Evolutionary conservation across 2,329 filamentous ascomycete genomes (phyloP).

Genomic region (Colletotrichum orbiculare): DNA sequence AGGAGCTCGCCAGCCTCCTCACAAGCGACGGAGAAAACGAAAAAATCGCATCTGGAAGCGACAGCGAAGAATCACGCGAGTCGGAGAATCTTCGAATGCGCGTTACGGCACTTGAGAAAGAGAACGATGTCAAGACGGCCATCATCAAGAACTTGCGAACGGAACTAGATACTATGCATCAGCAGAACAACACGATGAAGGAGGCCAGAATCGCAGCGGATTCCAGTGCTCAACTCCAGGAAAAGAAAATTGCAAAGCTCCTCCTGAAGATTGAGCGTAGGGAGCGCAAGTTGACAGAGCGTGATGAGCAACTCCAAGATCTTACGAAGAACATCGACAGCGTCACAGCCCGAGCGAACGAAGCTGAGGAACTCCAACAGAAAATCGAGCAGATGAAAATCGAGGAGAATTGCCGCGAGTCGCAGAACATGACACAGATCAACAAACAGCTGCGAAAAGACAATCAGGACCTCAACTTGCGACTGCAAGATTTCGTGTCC

Average conservation of each 20-base stretch:
- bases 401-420: not conserved
- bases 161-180: not conserved
- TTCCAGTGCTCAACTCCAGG: not conserved
- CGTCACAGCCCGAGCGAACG: too few species aligned
- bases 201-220: not conserved
- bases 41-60: not conserved
- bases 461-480: too few species aligned
- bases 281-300: too few species aligned
- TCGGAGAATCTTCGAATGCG: not conserved
- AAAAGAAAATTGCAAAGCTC: too few species aligned
- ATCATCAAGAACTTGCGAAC: not conserved
- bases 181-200: not conserved
- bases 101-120: not conserved
- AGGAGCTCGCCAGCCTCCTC: not conserved
- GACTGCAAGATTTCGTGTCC: too few species aligned
- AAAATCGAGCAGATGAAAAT: not conserved
- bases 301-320: too few species aligned
- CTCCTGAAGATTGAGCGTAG: too few species aligned
- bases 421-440: not conserved
- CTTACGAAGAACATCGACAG: too few species aligned
- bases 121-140: constrained; percentile 1
- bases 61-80: not conserved
- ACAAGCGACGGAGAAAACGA: not conserved
- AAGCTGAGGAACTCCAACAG: not conserved
- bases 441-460: not conserved